Conservation (phyloP, 2,329 filamentous ascomycete species). For the Colletotrichum musae region DNA sequence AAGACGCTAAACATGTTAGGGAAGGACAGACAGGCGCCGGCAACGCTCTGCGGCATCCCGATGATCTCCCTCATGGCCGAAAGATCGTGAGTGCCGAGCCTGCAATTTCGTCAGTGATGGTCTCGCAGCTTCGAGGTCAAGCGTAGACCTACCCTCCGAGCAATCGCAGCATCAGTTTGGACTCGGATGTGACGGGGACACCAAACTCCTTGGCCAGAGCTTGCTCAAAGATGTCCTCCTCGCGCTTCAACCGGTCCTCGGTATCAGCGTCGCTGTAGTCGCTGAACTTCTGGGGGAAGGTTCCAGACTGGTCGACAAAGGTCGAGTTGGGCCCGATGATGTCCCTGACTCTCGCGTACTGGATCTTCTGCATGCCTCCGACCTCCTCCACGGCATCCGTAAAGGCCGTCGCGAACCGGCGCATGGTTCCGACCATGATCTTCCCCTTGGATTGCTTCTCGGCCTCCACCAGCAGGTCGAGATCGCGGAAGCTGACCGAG, state of each 20-base stretch:
- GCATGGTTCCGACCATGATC: slow-evolving; percentile 73
- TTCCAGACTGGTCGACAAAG: slow-evolving; percentile 64
- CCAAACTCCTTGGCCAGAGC: slow-evolving; percentile 51
- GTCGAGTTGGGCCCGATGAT: slow-evolving; percentile 66
- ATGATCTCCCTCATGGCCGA: slow-evolving; percentile 66
- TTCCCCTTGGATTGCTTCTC: slow-evolving; percentile 58
- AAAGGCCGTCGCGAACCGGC: slow-evolving; percentile 72
- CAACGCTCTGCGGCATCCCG: slow-evolving; percentile 56
- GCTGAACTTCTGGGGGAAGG: slow-evolving; percentile 58
- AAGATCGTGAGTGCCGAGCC: slow-evolving; percentile 66
- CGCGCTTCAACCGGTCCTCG: slow-evolving; percentile 43
- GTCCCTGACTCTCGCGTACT: slow-evolving; percentile 65
- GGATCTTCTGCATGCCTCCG: slow-evolving; percentile 63
- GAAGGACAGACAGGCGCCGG: slow-evolving; percentile 52
- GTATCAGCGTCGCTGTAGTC: slow-evolving; percentile 54
- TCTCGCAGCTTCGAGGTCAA: too few relatives aligned
- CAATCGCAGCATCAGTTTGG: slow-evolving; percentile 46
- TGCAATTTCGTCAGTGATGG: slow-evolving; percentile 1
- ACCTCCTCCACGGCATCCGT: slow-evolving; percentile 68
- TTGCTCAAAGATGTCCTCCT: slow-evolving; percentile 47
- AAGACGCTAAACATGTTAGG: slow-evolving; percentile 55
- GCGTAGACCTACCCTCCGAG: slow-evolving; percentile 44
- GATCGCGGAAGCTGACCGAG: slow-evolving; percentile 62
- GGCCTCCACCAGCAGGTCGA: slow-evolving; percentile 63
- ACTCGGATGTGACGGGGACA: slow-evolving; percentile 46